Conservation (phyloP, 139 green algal genomes). For the Mesostigma viride region DNA sequence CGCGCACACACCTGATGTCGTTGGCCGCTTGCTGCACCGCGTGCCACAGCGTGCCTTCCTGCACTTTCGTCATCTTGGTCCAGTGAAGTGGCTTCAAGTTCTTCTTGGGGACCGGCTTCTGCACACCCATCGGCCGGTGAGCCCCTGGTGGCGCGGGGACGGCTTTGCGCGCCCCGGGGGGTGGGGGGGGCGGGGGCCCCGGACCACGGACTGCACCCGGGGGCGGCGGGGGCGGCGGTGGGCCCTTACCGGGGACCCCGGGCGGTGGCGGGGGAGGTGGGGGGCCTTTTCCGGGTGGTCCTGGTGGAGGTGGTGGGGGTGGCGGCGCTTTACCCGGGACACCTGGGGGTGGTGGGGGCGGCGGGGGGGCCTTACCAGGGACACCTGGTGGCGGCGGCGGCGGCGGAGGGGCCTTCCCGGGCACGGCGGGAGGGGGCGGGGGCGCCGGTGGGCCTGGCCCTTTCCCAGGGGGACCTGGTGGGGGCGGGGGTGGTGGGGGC, state of each 20-base stretch:
- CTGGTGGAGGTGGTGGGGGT: background rate
- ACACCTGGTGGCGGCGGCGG: constrained; percentile 7
- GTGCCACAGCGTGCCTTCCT: constrained; percentile 23
- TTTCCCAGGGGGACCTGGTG: too few relatives aligned
- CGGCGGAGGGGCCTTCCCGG: too few relatives aligned
- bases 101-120: constrained; percentile 2
- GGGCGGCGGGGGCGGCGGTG: constrained; percentile 13
- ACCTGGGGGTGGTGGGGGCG: background rate
- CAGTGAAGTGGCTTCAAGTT: constrained; percentile 27
- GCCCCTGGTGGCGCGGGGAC: background rate
- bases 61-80: constrained; percentile 13
- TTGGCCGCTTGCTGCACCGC: constrained; percentile 17
- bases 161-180: background rate
- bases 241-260: constrained; percentile 1
- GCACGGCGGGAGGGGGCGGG: too few relatives aligned
- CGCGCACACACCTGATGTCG: background rate
- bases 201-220: background rate
- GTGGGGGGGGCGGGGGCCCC: too few relatives aligned
- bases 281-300: background rate
- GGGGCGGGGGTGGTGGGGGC: too few relatives aligned
- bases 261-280: constrained; percentile 21
- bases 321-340: background rate
- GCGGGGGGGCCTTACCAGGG: too few relatives aligned
- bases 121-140: background rate
- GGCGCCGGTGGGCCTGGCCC: too few relatives aligned